Base-by-base conservation (phyloP, 768 basidiomycete species). In the Kwoniella dendrophila region DNA sequence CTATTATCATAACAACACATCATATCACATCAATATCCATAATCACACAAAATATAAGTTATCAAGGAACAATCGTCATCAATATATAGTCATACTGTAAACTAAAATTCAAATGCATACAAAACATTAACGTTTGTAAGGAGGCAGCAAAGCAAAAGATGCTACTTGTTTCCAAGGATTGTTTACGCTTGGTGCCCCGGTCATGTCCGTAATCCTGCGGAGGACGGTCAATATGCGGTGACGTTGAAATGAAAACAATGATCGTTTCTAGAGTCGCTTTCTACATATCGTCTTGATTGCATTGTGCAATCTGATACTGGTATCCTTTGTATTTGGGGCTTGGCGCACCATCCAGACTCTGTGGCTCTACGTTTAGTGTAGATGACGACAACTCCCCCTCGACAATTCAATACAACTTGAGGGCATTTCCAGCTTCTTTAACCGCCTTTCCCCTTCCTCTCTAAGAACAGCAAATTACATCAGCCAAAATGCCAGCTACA, bases 401-500 rank as follows among this genome's bases (percentile, higher is more conserved):
- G n/a, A n/a, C n/a, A n/a, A n/a, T n/a, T n/a, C n/a, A n/a, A n/a
- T n/a, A n/a, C n/a, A n/a, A n/a, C n/a, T n/a, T n/a, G n/a, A n/a
- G n/a, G n/a, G n/a, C n/a, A n/a, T n/a, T n/a, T n/a, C n/a, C n/a
- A n/a, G n/a, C n/a, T n/a, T n/a, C n/a, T n/a, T n/a, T n/a, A n/a
- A n/a, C n/a, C n/a, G n/a, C n/a, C n/a, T n/a, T n/a, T n/a, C n/a
- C n/a, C n/a, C n/a, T n/a, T n/a, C n/a, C n/a, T n/a, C n/a, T n/a
- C 34, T 8, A 36, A 36, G 6, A 6, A 44, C 6, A 6, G 43
- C 10, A 44, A 11, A 20, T 44, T 11, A 44, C 43, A n/a, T 12
- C n/a, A 8, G 8, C 11, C 43, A 50, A 43, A 16, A 75, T 75
- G 74, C 71, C 71, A 10, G 74, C 74, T 4, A 66, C 66, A 11